A percentile compares a stretch with the other conserved stretches of the same genome.
phyloP scores from a whole-genome alignment of 805 yeast species.

The Scheffersomyces coipomensis region DNA sequence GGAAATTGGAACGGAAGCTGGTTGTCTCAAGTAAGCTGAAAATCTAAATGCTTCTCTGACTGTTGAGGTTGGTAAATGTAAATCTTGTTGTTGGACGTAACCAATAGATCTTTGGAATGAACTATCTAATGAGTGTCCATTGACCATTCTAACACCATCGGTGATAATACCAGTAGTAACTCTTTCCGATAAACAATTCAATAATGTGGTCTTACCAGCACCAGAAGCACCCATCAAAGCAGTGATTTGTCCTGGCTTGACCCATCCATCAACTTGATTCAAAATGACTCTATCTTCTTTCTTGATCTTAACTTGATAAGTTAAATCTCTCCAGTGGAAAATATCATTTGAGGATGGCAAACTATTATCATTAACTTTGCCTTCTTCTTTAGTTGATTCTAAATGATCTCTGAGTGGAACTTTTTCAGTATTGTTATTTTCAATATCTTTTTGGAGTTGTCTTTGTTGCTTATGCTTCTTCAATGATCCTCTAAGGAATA shows the following conservation, averaged over 20 bases:
- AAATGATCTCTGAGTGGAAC: slow-evolving; percentile 6
- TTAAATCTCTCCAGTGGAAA: slow-evolving; percentile 39
- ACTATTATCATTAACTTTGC: background rate
- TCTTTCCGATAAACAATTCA: slow-evolving; percentile 70
- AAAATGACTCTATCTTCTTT: slow-evolving; percentile 35
- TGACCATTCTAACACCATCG: slow-evolving; percentile 60
- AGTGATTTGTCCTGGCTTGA: slow-evolving; percentile 78
- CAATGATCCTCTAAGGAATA: slow-evolving; percentile 24
- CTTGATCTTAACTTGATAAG: slow-evolving; percentile 32
- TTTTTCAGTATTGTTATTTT: slow-evolving; percentile 16
- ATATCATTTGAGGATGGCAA: slow-evolving; percentile 13
- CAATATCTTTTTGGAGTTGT: slow-evolving; percentile 13
- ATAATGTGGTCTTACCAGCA: slow-evolving; percentile 78
- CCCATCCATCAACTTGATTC: slow-evolving; percentile 54
- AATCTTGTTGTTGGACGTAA: slow-evolving; percentile 77
- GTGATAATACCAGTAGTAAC: slow-evolving; percentile 65
- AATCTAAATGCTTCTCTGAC: slow-evolving; percentile 75
- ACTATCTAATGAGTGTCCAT: slow-evolving; percentile 59
- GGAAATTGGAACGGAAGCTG: slow-evolving; percentile 48
- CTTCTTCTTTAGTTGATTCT: slow-evolving; percentile 17
- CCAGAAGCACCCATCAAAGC: slow-evolving; percentile 86
- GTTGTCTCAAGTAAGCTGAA: slow-evolving; percentile 71
- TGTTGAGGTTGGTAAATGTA: slow-evolving; percentile 65
- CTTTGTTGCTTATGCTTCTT: slow-evolving; percentile 27
- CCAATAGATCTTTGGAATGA: slow-evolving; percentile 78